Evolutionary conservation across 805 yeast genomes (phyloP).

Genomic region (Candida schatavii): DNA sequence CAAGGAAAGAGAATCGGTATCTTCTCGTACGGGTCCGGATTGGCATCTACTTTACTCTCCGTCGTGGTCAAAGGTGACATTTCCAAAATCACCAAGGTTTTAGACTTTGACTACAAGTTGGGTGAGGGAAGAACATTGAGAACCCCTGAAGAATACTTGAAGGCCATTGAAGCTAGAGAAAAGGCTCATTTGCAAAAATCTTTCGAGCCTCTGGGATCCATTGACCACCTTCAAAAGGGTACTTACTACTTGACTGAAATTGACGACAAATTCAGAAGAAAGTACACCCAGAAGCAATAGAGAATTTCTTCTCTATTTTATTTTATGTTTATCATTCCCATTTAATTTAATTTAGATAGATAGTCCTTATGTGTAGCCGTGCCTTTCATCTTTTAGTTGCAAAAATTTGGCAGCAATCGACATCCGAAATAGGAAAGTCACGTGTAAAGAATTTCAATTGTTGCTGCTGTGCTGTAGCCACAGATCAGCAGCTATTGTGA

Average conservation of each 20-base stretch:
- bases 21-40: conserved; percentile 97
- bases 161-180: conserved; percentile 82
- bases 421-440: background rate
- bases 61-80: conserved; percentile 80
- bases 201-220: conserved; percentile 75
- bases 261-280: conserved; percentile 87
- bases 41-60: conserved; percentile 87
- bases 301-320: no score
- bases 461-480: background rate
- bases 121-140: conserved; percentile 57
- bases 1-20: conserved; percentile 84
- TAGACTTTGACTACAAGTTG: conserved; percentile 68
- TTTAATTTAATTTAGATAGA: background rate
- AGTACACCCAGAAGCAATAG: conserved; percentile 66
- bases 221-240: conserved; percentile 69
- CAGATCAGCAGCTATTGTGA: no score
- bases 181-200: conserved; percentile 78
- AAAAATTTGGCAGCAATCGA: background rate
- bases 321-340: no score
- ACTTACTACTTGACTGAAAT: conserved; percentile 79
- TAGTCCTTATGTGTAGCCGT: no score
- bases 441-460: background rate
- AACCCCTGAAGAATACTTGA: conserved; percentile 80
- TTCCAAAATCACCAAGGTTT: conserved; percentile 55
- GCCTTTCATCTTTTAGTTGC: background rate